A percentile compares a stretch with the other conserved stretches of the same genome.
These are phyloP conservation scores for Penicillium oxalicum DNA, from an alignment of 2,329 filamentous ascomycete genomes.

Conservation along the genomic window DNA sequence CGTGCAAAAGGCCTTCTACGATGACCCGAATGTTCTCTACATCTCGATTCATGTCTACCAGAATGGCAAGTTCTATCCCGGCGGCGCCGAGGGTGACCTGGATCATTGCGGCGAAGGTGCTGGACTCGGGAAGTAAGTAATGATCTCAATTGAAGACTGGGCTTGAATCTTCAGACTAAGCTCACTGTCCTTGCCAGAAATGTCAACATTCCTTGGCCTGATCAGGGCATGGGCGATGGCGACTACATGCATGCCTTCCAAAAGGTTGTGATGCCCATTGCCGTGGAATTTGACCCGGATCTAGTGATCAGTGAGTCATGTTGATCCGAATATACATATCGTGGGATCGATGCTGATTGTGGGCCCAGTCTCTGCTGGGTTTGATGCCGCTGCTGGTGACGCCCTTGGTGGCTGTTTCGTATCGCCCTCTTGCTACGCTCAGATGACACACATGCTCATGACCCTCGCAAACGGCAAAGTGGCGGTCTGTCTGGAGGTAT, in stretches of 20 bases:
- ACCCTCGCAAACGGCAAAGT: slow-evolving; percentile 83
- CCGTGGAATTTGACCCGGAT: slow-evolving; percentile 86
- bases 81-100: slow-evolving; percentile 53
- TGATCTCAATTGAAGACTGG: background rate
- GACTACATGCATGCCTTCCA: slow-evolving; percentile 98
- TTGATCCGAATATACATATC: background rate
- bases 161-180: background rate
- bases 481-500: slow-evolving; percentile 76
- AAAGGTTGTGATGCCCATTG: slow-evolving; percentile 92
- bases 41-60: slow-evolving; percentile 89
- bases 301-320: slow-evolving; percentile 63
- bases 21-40: slow-evolving; percentile 90
- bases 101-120: slow-evolving; percentile 53
- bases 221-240: slow-evolving; percentile 79
- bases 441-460: slow-evolving; percentile 99
- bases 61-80: slow-evolving; percentile 78
- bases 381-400: slow-evolving; percentile 91
- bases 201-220: slow-evolving; percentile 64
- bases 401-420: slow-evolving; percentile 90
- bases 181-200: slow-evolving; percentile 41
- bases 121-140: slow-evolving; percentile 50
- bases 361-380: slow-evolving; percentile 72
- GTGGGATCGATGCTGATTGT: slow-evolving; percentile 8
- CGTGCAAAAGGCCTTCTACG: slow-evolving; percentile 91
- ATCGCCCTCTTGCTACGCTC: slow-evolving; percentile 82